These are phyloP conservation scores for Fusarium goolgardi DNA, from an alignment of 2,329 filamentous ascomycete genomes.

Conservation along the genomic window DNA sequence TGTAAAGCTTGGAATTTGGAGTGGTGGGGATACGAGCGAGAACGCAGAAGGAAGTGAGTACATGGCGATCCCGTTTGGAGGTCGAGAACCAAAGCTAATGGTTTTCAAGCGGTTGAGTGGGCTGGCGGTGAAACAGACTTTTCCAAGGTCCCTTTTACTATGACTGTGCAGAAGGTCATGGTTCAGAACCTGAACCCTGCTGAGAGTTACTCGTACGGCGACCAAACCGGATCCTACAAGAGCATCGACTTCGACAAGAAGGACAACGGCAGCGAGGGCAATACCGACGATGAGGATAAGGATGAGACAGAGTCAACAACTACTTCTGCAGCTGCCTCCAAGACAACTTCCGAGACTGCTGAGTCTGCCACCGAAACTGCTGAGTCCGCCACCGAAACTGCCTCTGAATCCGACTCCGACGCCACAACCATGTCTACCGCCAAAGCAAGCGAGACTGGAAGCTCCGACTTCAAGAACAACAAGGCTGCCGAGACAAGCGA, in stretches of 20 bases:
- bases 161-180: slow-evolving; percentile 63
- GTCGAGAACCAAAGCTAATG: background rate
- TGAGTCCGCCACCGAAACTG: background rate
- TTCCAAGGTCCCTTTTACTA: slow-evolving; percentile 63
- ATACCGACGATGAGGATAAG: background rate
- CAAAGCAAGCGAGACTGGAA: slow-evolving; percentile 3
- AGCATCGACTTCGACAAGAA: slow-evolving; percentile 43
- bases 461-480: slow-evolving; percentile 25
- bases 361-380: background rate
- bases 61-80: no score
- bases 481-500: slow-evolving; percentile 7
- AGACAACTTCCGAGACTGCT: background rate
- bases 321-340: background rate
- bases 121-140: slow-evolving; percentile 60
- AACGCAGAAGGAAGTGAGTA: slow-evolving; percentile 31
- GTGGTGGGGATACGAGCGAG: slow-evolving; percentile 53
- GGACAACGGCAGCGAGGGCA: slow-evolving; percentile 2
- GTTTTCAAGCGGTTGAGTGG: slow-evolving; percentile 65
- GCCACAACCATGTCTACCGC: slow-evolving; percentile 14
- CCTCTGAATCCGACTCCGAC: slow-evolving; percentile 1
- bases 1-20: slow-evolving; percentile 70
- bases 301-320: slow-evolving; percentile 3
- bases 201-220: slow-evolving; percentile 51
- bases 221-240: slow-evolving; percentile 40
- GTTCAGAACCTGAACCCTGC: slow-evolving; percentile 55